These are phyloP conservation scores for Fusarium proliferatum DNA, from an alignment of 2,329 filamentous ascomycete genomes.

Conservation along the genomic window DNA sequence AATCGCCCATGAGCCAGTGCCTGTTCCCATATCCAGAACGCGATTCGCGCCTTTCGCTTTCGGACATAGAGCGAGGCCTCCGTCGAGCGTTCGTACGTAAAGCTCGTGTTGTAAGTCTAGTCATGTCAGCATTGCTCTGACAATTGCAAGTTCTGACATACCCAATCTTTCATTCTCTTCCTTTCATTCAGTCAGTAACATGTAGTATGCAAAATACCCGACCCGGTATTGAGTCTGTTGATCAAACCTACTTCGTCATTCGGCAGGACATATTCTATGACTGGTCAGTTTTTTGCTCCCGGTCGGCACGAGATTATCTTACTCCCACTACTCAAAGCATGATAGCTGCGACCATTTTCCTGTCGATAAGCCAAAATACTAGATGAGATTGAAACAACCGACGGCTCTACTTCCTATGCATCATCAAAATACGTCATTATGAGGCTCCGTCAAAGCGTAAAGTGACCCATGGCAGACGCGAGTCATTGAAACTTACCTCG, in stretches of 20 bases:
- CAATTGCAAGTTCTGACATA: not conserved
- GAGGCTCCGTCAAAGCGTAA: not conserved
- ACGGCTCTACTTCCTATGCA: not conserved
- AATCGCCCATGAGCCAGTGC: not conserved
- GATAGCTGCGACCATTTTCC: not conserved
- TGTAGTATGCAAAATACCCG: rapidly evolving
- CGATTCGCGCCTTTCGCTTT: not conserved
- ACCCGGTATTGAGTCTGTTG: not conserved
- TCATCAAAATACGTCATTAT: not conserved
- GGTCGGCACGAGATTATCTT: not conserved
- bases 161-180: not conserved
- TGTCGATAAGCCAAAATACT: not conserved
- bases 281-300: rapidly evolving
- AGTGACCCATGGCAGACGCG: not conserved
- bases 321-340: not conserved
- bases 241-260: not conserved
- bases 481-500: not conserved
- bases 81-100: not conserved
- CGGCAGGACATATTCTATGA: not conserved
- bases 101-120: not conserved
- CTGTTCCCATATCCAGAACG: not conserved
- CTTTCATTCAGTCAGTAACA: not conserved
- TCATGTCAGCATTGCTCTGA: not conserved
- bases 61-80: not conserved
- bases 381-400: not conserved